Evolutionary conservation across 371 early-diverging fungal genomes (phyloP).

Genomic region (Rhizopus sp.): DNA sequence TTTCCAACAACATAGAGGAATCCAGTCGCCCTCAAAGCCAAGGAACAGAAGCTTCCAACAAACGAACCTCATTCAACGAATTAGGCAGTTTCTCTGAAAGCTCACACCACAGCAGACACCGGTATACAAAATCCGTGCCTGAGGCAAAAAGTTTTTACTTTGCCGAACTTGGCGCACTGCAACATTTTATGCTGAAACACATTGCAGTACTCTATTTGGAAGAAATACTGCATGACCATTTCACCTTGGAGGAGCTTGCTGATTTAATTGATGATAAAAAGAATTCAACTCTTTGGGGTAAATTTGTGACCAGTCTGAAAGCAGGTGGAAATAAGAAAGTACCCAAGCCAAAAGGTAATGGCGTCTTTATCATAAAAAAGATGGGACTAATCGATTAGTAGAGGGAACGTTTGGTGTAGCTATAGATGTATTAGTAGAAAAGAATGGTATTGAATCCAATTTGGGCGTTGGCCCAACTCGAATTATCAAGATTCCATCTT

Average conservation of each 20-base stretch:
- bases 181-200: conserved; percentile 84
- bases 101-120: conserved; percentile 12
- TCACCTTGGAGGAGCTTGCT: conserved; percentile 69
- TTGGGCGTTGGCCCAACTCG: conserved; percentile 78
- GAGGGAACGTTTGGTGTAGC: conserved; percentile 92
- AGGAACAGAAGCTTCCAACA: conserved; percentile 3
- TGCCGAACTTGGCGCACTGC: conserved; percentile 81
- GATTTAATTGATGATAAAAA: conserved; percentile 75
- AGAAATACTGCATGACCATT: conserved; percentile 67
- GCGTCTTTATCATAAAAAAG: background rate
- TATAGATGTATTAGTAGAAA: conserved; percentile 82
- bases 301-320: conserved; percentile 67
- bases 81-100: conserved; percentile 12
- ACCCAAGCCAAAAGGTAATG: conserved; percentile 60
- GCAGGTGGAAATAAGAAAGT: conserved; percentile 61
- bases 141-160: conserved; percentile 62
- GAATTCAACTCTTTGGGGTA: conserved; percentile 69
- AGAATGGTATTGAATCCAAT: conserved; percentile 80
- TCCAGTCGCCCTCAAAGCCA: conserved; percentile 12
- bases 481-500: conserved; percentile 76
- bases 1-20: conserved; percentile 22
- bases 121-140: conserved; percentile 37
- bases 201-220: conserved; percentile 80
- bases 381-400: conserved; percentile 8
- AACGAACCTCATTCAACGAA: conserved; percentile 11